Conservation (phyloP, 257 asterid genomes). For the Solanum tarapatanum region DNA sequence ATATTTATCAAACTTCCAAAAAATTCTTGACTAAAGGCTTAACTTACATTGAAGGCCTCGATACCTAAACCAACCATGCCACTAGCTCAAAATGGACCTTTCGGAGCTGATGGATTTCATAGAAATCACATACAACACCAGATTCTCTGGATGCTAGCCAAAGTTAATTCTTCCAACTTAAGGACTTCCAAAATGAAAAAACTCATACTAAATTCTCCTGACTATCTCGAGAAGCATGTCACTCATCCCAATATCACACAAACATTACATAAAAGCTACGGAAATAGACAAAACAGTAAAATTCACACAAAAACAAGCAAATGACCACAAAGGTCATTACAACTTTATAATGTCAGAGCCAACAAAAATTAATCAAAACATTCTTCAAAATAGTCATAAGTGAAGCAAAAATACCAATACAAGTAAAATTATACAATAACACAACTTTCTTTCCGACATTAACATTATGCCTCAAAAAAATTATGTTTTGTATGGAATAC, state of each 20-base stretch:
- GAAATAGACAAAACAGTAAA: neutral
- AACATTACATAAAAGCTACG: neutral
- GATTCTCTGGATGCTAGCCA: neutral
- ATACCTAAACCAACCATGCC: neutral
- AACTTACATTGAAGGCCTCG: neutral
- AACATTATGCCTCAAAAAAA: neutral
- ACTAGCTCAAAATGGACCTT: no score
- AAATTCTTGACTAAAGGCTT: no score
- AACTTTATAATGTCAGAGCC: no score
- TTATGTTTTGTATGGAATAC: neutral
- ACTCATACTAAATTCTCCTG: no score
- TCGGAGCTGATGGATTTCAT: no score
- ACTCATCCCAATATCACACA: neutral
- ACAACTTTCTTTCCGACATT: neutral
- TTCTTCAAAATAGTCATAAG: neutral
- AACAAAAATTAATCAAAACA: no score
- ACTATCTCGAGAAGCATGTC: neutral
- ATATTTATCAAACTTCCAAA: neutral
- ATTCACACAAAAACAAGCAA: neutral
- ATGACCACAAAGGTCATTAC: neutral
- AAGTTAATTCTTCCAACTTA: neutral
- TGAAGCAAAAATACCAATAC: neutral
- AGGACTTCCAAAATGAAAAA: no score
- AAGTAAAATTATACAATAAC: neutral
- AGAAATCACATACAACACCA: neutral